Conservation (phyloP, 2,329 filamentous ascomycete genomes). For the Ophiognomonia clavigignenti-juglandacearum region DNA sequence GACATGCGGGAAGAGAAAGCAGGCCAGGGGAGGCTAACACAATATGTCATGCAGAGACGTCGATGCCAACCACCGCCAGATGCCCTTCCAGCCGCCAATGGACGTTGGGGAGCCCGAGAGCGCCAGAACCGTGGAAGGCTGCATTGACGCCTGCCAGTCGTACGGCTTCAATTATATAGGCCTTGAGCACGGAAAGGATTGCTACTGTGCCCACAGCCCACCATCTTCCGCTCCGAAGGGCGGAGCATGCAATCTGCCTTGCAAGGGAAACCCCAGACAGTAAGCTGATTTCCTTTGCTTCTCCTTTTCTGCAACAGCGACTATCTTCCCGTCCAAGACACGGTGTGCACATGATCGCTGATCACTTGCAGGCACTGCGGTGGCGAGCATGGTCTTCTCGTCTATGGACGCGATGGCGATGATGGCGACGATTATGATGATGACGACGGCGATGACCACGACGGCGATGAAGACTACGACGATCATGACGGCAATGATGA, state of each 20-base stretch:
- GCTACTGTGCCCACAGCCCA: not conserved
- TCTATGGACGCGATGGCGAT: not conserved
- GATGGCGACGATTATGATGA: not conserved
- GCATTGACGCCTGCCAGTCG: not conserved
- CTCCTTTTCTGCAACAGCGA: not conserved
- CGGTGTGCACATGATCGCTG: not conserved
- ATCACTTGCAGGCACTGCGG: not conserved
- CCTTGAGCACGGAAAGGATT: slow-evolving; percentile 3
- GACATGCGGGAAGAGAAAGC: not conserved
- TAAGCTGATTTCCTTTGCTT: not conserved
- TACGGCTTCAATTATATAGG: not conserved
- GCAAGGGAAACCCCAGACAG: not conserved
- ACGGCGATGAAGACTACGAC: too few species aligned
- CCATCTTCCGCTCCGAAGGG: not conserved
- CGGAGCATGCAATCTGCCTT: not conserved
- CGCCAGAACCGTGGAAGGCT: not conserved
- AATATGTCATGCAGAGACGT: not conserved
- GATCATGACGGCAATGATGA: too few species aligned
- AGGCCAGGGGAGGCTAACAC: not conserved
- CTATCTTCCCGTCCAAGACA: not conserved
- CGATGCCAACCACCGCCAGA: not conserved
- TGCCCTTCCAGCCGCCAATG: not conserved
- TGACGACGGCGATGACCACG: not conserved
- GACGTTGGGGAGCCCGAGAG: not conserved
- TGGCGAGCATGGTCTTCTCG: not conserved